These are phyloP conservation scores for Lumnitzera racemosa DNA, from an alignment of 345 rosid species.

Conservation along the genomic window DNA sequence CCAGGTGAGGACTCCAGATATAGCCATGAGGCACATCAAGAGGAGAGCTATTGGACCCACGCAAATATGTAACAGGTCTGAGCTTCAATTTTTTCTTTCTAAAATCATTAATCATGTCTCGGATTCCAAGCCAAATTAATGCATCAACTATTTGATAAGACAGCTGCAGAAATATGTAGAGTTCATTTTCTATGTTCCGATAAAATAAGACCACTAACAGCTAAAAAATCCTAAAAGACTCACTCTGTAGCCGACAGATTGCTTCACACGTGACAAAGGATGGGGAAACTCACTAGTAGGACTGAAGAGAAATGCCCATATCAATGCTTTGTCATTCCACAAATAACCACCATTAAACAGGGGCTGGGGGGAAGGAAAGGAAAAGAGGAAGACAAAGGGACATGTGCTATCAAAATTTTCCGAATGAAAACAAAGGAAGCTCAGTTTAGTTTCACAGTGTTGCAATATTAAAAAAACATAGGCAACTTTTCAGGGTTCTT, in stretches of 20 bases:
- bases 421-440: neutral
- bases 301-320: conserved; percentile 19
- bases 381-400: too few relatives aligned
- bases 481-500: neutral
- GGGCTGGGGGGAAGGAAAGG: too few relatives aligned
- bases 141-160: conserved; percentile 53
- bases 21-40: conserved; percentile 36
- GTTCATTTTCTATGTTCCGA: neutral
- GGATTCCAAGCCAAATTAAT: conserved; percentile 47
- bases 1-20: conserved; percentile 56
- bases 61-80: conserved; percentile 41
- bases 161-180: conserved; percentile 20
- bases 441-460: neutral
- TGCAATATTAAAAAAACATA: neutral
- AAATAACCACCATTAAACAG: neutral
- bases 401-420: too few relatives aligned
- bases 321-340: neutral
- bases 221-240: conserved; percentile 13
- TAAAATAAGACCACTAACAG: neutral
- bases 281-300: conserved; percentile 55
- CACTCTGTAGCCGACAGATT: conserved; percentile 36
- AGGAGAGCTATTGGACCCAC: conserved; percentile 35
- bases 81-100: conserved; percentile 41
- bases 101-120: conserved; percentile 41
- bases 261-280: conserved; percentile 49